Base-by-base conservation (phyloP, 352 stramenopile species). In the Discostella stelligera region DNA sequence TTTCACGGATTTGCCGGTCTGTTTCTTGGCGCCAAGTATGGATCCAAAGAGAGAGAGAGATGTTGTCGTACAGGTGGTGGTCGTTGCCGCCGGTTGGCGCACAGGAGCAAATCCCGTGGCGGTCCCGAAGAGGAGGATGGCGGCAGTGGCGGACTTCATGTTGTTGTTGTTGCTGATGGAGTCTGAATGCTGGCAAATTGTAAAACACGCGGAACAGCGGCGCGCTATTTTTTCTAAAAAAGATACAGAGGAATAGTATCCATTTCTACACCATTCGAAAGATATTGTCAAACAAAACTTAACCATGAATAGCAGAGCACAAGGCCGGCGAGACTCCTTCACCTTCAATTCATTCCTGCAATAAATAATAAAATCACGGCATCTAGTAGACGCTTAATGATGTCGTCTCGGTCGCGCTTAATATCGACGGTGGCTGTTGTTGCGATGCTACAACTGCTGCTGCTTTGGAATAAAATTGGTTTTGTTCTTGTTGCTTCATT, bases 11-110 rank as follows among this genome's bases (percentile, higher is more conserved):
- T 61, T 61, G 8, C 11, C n/a, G 46, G 56, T 21, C 5, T 46
- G 18, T 25, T 72, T 53, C 49, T 84, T 84, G 25, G 32, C 53
- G 7, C 65, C 71, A 0, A 13, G 21, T 23, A 37, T 23, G 16
- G 53, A 41, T 21, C 68, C 63, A 53, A 84, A 84, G 58, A 84
- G 74, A 13, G 63, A 18, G 9, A 81, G 27, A 13, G 77, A 81
- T 14, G 77, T 84, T 25, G 18, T 52, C 0, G 13, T 14, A 14
- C 32, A 13, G 39, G 18, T 53, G 52, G 20, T 39, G 16, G 48
- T 55, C 48, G 48, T 55, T 14, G 52, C 21, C 37, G 37, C 7
- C 13, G 2, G 37, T 44, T 44, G 37, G 37, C 39, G 60, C 6
- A 37, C 27, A 9, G 71, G 71, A 0, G 71, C 64, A 39, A 79